These are phyloP conservation scores for Emmonsiellopsis sp. DNA, from an alignment of 2,329 filamentous ascomycete species.

Conservation along the genomic window DNA sequence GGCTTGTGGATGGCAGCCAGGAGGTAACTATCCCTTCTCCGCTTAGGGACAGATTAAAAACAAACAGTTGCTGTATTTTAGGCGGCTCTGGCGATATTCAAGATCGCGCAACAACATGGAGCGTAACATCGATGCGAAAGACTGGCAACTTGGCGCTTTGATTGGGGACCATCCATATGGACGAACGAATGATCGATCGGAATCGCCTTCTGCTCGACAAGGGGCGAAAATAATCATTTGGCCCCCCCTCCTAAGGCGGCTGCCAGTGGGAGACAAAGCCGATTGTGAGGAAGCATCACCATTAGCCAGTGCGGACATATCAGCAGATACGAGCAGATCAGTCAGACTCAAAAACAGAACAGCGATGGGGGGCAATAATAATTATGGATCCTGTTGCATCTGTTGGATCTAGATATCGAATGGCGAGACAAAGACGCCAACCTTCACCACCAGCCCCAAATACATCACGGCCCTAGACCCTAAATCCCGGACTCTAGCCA, in stretches of 20 bases:
- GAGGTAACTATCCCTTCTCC: no score
- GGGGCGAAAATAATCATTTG: background rate
- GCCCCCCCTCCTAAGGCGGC: background rate
- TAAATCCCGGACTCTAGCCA: background rate
- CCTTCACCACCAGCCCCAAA: background rate
- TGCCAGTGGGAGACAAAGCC: no score
- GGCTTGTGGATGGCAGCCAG: no score
- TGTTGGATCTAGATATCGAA: background rate
- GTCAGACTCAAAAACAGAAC: background rate
- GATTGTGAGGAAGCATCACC: no score
- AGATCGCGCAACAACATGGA: no score
- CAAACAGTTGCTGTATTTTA: background rate
- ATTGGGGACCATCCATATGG: no score
- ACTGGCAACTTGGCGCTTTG: no score
- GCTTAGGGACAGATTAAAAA: no score
- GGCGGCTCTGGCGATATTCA: background rate
- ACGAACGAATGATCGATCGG: background rate
- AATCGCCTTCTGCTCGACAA: background rate
- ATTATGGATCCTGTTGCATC: background rate
- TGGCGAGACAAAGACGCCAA: background rate
- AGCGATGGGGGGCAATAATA: background rate
- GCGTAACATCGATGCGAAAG: no score
- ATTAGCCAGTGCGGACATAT: background rate
- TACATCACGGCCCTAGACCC: background rate
- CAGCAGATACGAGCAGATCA: background rate